These are phyloP conservation scores for Torulaspora microellipsoides DNA, from an alignment of 805 yeast species.

Conservation along the genomic window DNA sequence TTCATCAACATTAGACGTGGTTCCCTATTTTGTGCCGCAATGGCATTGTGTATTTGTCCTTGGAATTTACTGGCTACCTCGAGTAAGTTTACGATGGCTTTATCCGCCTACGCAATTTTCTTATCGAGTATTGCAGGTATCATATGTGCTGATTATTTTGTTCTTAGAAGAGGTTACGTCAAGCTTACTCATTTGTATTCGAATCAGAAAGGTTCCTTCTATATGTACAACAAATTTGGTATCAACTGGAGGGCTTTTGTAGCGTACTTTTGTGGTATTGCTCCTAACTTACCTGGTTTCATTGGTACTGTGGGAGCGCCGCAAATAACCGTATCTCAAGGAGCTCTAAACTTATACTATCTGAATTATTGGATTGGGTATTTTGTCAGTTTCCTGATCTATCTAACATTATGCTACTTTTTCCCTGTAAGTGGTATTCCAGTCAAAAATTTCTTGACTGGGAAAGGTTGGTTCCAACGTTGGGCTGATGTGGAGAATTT, in stretches of 20 bases:
- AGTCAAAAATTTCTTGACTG: slow-evolving; percentile 38
- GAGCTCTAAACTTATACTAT: slow-evolving; percentile 66
- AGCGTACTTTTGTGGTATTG: slow-evolving; percentile 47
- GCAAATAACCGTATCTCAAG: slow-evolving; percentile 54
- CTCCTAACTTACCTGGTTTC: slow-evolving; percentile 39
- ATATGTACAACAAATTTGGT: slow-evolving; percentile 55
- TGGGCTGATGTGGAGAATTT: slow-evolving; percentile 61
- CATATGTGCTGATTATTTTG: slow-evolving; percentile 50
- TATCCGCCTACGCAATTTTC: slow-evolving; percentile 75
- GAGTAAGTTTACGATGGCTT: slow-evolving; percentile 64
- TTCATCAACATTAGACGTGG: slow-evolving; percentile 59
- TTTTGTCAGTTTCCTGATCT: slow-evolving; percentile 49
- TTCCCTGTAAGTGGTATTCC: slow-evolving; percentile 49
- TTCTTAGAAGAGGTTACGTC: slow-evolving; percentile 66
- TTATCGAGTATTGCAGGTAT: slow-evolving; percentile 76
- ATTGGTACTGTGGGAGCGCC: slow-evolving; percentile 52
- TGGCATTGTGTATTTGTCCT: slow-evolving; percentile 70
- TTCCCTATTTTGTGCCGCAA: slow-evolving; percentile 58
- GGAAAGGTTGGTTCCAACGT: slow-evolving; percentile 59
- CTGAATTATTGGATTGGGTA: slow-evolving; percentile 77
- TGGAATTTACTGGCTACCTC: slow-evolving; percentile 68
- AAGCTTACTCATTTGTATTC: slow-evolving; percentile 59
- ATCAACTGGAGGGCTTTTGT: slow-evolving; percentile 74
- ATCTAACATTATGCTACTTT: slow-evolving; percentile 47
- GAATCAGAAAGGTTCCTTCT: slow-evolving; percentile 34